These are phyloP conservation scores for Eleusine coracana DNA, from an alignment of 176 grass and related monocot genomes.

Conservation along the genomic window DNA sequence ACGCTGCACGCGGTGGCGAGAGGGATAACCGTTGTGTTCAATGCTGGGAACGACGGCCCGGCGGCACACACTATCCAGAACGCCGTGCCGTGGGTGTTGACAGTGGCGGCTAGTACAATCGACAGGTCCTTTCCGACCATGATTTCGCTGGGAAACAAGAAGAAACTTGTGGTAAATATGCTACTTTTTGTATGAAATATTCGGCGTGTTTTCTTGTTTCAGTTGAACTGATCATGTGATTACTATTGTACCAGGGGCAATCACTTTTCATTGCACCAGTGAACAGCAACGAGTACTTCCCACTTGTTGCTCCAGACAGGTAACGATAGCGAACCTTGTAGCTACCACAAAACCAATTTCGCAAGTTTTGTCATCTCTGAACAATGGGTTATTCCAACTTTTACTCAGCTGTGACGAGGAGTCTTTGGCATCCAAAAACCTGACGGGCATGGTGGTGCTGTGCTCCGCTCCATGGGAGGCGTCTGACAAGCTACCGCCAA, in stretches of 20 bases:
- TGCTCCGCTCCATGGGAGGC: background rate
- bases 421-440: background rate
- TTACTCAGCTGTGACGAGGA: conserved; percentile 8
- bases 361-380: too few species aligned
- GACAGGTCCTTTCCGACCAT: conserved; percentile 54
- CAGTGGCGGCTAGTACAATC: conserved; percentile 53
- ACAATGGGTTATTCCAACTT: too few species aligned
- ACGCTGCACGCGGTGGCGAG: conserved; percentile 58
- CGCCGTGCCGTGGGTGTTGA: conserved; percentile 49
- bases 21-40: conserved; percentile 50
- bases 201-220: background rate
- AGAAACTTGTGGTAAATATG: conserved; percentile 47
- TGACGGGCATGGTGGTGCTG: conserved; percentile 31
- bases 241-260: conserved; percentile 42
- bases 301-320: conserved; percentile 24
- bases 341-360: background rate
- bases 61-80: conserved; percentile 28
- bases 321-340: background rate
- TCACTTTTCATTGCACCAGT: conserved; percentile 25
- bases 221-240: background rate
- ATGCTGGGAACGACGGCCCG: conserved; percentile 36
- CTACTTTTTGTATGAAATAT: background rate
- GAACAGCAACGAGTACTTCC: conserved; percentile 2
- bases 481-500: accelerated
- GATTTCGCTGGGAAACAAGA: conserved; percentile 47